Evolutionary conservation across 1,284 basidiomycete species (phyloP), one percentile per base, ranked within the genome.

Genomic region (Cerioporus squamosus): DNA sequence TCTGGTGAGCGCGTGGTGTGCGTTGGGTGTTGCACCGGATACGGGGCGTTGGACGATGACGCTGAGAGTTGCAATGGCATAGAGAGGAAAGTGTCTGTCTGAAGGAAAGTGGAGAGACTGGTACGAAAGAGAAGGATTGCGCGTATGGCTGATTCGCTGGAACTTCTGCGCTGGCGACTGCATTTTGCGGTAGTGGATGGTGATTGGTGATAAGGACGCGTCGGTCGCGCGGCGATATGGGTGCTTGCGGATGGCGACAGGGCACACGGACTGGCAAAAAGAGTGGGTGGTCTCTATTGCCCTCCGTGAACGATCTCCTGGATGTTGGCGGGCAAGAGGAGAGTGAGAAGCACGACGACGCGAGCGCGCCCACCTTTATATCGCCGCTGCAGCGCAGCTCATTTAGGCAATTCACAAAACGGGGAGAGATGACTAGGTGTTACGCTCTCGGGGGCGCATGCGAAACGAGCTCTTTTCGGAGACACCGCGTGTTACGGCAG

Each of bases 81-180:
- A 64, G 46, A 64, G 53, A 23, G 62, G 62, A 46, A 64, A 64
- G 22, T 61, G 62, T 53, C 62, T 55, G 44, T 64, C 62, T 42
- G 47, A 60, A 44, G 58, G 46, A 36, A 50, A 60, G 22, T 46
- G 23, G 45, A 59, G 50, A n/a, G 58, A 51, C 2, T 44, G 44
- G 47, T 61, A 64, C 9, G 59, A 61, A 26, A 53, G 48, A 22
- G 60, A 59, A 29, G 45, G 53, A 5, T 44, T 59, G 55, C 54
- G 57, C 29, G 52, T 51, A 51, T 64, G 62, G 22, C 24, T 15
- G 29, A 44, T 57, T 39, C 54, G 46, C 26, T 48, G 44, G 17
- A 18, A n/a, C 40, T 44, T 53, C 40, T 44, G 33, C 20, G 53
- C 26, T n/a, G 52, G 46, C 23, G 62, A 31, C n/a, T 59, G 59